Conservation (phyloP, 148 eudicot species). For the Cornus suecica region DNA sequence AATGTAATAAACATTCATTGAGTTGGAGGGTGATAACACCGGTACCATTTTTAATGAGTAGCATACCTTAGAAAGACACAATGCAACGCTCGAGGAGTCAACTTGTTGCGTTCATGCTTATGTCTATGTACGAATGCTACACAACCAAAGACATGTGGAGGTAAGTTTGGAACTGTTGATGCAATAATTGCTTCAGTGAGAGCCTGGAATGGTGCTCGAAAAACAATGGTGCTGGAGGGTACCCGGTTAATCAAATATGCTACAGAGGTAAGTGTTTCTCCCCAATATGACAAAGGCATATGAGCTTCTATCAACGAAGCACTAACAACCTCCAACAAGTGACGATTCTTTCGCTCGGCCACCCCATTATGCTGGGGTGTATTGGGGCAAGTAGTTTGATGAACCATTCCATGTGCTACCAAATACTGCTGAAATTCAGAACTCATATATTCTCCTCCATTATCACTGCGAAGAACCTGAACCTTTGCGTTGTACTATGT, state of each 20-base stretch:
- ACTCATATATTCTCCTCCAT: no score
- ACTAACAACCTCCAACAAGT: conserved; percentile 2
- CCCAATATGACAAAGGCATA: neutral
- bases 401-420: neutral
- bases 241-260: no score
- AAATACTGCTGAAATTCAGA: conserved; percentile 1
- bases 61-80: neutral
- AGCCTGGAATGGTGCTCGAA: no score
- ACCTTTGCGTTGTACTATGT: neutral
- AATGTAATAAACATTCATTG: neutral
- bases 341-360: neutral
- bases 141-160: conserved; percentile 8
- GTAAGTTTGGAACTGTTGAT: neutral
- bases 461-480: no score
- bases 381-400: conserved; percentile 2
- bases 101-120: conserved; percentile 8
- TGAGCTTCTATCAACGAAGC: neutral
- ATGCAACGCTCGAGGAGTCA: neutral
- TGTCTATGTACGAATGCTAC: conserved; percentile 5
- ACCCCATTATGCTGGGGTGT: neutral
- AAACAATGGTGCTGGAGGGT: no score
- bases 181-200: neutral
- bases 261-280: neutral
- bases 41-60: neutral
- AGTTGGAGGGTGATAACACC: conserved; percentile 9